Evolutionary conservation across 1,284 basidiomycete species (phyloP).

Genomic region (Polyporus tsugae): DNA sequence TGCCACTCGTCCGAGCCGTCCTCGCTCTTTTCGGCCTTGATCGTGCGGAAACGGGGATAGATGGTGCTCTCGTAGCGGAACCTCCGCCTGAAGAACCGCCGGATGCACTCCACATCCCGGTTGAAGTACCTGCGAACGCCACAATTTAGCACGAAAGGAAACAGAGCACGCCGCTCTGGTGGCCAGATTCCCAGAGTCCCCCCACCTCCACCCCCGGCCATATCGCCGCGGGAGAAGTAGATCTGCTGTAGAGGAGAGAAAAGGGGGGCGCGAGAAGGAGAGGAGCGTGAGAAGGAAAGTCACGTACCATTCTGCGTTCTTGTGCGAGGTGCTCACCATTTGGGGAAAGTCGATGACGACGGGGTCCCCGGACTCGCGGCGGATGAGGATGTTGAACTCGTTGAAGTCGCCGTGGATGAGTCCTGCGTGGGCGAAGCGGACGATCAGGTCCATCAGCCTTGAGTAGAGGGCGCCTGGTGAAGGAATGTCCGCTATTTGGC

Average conservation of each 20-base stretch:
- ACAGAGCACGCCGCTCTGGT: neutral
- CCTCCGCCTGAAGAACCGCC: conserved; percentile 90
- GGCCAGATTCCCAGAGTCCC: neutral
- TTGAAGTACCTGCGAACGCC: conserved; percentile 87
- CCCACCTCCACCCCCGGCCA: neutral
- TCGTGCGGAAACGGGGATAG: conserved; percentile 83
- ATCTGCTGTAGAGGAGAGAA: conserved; percentile 10
- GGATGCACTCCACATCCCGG: conserved; percentile 96
- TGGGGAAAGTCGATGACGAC: conserved; percentile 99
- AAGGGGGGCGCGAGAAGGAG: conserved; percentile 9
- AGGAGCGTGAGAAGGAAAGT: neutral
- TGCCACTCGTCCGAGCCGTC: conserved; percentile 59
- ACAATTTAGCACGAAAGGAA: conserved; percentile 16
- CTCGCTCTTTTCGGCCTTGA: conserved; percentile 56
- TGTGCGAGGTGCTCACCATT: conserved; percentile 98
- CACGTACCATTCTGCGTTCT: conserved; percentile 94
- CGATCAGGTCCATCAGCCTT: conserved; percentile 93
- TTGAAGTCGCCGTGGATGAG: conserved; percentile 99
- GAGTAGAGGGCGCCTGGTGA: conserved; percentile 93
- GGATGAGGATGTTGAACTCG: conserved; percentile 98
- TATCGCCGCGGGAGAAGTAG: neutral
- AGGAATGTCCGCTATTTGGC: conserved; percentile 87
- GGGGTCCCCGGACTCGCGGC: conserved; percentile 82
- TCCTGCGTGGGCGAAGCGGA: conserved; percentile 91
- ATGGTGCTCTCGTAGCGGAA: conserved; percentile 93